Percentiles rank a stretch among this genome's conserved stretches.
phyloP scores from a whole-genome alignment of 768 basidiomycete species.

The Phylloporus arenicola region DNA sequence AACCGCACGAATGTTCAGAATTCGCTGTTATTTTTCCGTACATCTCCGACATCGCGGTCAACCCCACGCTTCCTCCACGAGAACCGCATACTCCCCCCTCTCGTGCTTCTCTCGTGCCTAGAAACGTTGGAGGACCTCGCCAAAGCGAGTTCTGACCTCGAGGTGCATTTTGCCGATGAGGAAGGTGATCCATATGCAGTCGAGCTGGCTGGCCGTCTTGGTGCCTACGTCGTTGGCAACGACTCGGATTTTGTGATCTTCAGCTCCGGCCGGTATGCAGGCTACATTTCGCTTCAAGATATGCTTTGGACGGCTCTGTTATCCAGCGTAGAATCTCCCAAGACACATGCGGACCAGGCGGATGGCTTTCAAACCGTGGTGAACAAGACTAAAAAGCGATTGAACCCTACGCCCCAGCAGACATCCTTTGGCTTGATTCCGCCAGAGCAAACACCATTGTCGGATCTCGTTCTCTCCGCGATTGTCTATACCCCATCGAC shows the following conservation, averaged over 20 bases:
- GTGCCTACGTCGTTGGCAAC: conserved; percentile 68
- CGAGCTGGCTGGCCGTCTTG: conserved; percentile 68
- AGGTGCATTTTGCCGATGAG: conserved; percentile 70
- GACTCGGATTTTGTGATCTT: conserved; percentile 83
- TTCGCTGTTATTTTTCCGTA: conserved; percentile 74
- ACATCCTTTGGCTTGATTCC: conserved; percentile 43
- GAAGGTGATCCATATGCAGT: conserved; percentile 84
- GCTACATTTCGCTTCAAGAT: conserved; percentile 72
- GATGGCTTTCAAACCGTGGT: conserved; percentile 57
- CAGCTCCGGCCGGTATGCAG: conserved; percentile 68
- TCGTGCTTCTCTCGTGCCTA: conserved; percentile 54
- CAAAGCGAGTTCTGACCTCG: conserved; percentile 33
- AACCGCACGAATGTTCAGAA: conserved; percentile 54
- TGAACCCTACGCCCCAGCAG: conserved; percentile 25
- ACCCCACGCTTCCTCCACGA: conserved; percentile 66
- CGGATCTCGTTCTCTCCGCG: conserved; percentile 47
- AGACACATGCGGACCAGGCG: conserved; percentile 33
- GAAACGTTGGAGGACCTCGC: conserved; percentile 44
- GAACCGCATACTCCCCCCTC: conserved; percentile 69
- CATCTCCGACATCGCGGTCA: conserved; percentile 59
- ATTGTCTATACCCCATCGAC: conserved; percentile 55
- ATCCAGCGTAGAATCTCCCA: conserved; percentile 20
- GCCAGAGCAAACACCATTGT: conserved; percentile 35
- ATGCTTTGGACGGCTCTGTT: conserved; percentile 55
- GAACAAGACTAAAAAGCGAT: conserved; percentile 48